These are phyloP conservation scores for Evansstolkia leycettana DNA, from an alignment of 495 filamentous ascomycete genomes.

Conservation along the genomic window DNA sequence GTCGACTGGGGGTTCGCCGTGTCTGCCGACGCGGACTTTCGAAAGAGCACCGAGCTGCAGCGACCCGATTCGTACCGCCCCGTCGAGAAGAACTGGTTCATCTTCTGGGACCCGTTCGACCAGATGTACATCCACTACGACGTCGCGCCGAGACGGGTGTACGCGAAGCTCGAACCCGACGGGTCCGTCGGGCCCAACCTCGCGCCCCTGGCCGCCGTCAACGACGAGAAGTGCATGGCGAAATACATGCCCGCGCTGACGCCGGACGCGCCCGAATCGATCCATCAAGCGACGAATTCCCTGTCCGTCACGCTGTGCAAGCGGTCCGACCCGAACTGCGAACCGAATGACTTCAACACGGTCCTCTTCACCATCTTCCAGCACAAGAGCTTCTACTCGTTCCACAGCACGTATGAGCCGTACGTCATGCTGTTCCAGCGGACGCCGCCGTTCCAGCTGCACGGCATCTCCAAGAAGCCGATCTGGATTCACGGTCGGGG, in stretches of 20 bases:
- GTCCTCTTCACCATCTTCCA: conserved; percentile 40
- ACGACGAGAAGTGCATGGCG: conserved; percentile 27
- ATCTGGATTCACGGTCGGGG: conserved; percentile 38
- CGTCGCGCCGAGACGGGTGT: conserved; percentile 29
- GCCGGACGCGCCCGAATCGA: conserved; percentile 20
- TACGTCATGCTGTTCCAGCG: conserved; percentile 37
- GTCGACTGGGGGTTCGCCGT: conserved; percentile 24
- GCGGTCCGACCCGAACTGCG: conserved; percentile 30
- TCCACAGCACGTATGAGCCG: conserved; percentile 39
- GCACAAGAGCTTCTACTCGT: conserved; percentile 33
- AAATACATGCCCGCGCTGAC: conserved; percentile 23
- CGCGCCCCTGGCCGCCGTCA: conserved; percentile 9
- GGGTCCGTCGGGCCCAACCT: conserved; percentile 30
- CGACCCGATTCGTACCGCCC: conserved; percentile 22
- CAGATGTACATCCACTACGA: conserved; percentile 38
- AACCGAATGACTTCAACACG: conserved; percentile 28
- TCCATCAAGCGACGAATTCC: conserved; percentile 46
- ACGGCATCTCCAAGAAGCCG: conserved; percentile 35
- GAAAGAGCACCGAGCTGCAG: conserved; percentile 29
- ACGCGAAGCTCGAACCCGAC: conserved; percentile 26
- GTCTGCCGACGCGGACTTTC: conserved; percentile 15
- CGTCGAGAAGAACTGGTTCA: conserved; percentile 45
- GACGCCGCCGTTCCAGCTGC: conserved; percentile 32
- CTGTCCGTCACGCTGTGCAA: conserved; percentile 38
- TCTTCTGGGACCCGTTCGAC: conserved; percentile 38